Evolutionary conservation across 176 grass and related monocot species (phyloP), one percentile per base, ranked within the genome.

Genomic region (Cenchrus purpureus): DNA sequence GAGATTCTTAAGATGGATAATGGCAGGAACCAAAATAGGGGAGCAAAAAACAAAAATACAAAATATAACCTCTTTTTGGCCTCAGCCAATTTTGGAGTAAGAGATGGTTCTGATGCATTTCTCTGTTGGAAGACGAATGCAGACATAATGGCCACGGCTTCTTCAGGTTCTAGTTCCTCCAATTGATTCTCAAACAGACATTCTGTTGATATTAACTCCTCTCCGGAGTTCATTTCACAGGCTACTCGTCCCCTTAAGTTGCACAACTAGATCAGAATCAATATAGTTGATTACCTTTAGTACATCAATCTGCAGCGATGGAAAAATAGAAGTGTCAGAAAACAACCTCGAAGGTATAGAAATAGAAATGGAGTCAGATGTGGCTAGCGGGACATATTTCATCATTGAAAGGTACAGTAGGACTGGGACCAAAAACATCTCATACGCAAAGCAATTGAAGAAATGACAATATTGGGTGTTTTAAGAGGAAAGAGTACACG

Each of bases 141-240:
- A 65, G 96, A 98, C 93, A 98, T 92, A 83, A 98, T 88, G 60
- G 93, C 96, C 64, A 98, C 93, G 20, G 89, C 91, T 93, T 98
- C 96, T 92, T 98, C 96, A 62, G 91, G 91, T 87, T 95, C 93
- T 58, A 98, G 77, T 4, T 95, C 93, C 83, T 98, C 93, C 40
- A 98, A 86, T 71, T 98, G 96, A 89, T 98, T 98, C 80, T 98
- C 96, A 68, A 98, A 95, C 68, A 98, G 87, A 83, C 89, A 95
- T 79, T 95, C 93, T 37, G 96, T 98, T 69, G 91, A 87, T 88
- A 98, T 94, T 78, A 95, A 86, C 83, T 95, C 93, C 83, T 98
- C 91, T 5, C 96, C 96, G 5, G 89, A 98, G 83, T 95, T 98
- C 96, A 95, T 95, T 75, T 98, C 91, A 81, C 96, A 98, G 63